A percentile compares a stretch with the other conserved stretches of the same genome.
phyloP scores from a whole-genome alignment of 345 rosid species.

The Salix koriyanagi region DNA sequence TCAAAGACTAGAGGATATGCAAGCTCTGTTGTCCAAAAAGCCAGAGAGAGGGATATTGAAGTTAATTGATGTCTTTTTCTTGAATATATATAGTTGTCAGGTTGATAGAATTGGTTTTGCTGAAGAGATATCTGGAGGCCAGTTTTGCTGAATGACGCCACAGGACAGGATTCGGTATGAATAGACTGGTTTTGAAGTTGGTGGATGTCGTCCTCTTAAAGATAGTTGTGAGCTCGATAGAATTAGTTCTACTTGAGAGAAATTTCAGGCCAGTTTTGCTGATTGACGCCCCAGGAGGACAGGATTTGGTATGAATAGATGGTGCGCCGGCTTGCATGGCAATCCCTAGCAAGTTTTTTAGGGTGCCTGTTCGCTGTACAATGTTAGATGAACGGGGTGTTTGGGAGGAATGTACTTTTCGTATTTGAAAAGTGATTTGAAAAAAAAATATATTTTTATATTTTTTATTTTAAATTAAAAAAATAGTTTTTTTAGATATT shows the following conservation, averaged over 20 bases:
- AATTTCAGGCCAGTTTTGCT: constrained; percentile 11
- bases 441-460: no score
- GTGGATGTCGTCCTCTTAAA: constrained; percentile 12
- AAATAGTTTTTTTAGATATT: no score
- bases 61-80: constrained; percentile 26
- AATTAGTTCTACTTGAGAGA: constrained; percentile 1
- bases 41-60: constrained; percentile 56
- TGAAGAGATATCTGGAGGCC: neutral
- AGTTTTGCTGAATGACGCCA: constrained; percentile 6
- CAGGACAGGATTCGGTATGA: neutral
- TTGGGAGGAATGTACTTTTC: no score
- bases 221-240: constrained; percentile 7
- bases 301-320: neutral
- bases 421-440: no score
- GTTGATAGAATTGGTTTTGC: constrained; percentile 14
- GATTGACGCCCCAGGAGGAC: neutral
- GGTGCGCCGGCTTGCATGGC: neutral
- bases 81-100: neutral
- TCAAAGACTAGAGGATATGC: constrained; percentile 31
- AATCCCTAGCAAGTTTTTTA: neutral
- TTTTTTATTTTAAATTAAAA: no score
- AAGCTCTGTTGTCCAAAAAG: constrained; percentile 42
- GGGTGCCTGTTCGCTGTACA: neutral
- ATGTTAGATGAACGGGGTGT: neutral
- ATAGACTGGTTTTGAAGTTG: constrained; percentile 43